These are phyloP conservation scores for Plasmodium gallinaceum DNA, from an alignment of 169 alveolate genomes.

Conservation along the genomic window DNA sequence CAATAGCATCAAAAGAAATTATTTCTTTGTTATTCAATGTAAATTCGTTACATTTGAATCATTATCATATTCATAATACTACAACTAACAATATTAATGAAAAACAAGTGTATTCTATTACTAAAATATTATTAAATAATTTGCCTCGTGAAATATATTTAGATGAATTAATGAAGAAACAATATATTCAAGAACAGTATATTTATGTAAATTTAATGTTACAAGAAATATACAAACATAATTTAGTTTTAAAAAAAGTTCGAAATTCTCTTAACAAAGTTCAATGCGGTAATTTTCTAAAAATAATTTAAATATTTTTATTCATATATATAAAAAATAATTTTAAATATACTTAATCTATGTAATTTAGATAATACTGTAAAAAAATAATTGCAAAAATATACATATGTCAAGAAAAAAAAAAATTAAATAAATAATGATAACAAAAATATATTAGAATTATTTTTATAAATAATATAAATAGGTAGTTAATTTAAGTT, in stretches of 20 bases:
- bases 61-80: constrained; percentile 38
- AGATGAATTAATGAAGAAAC: constrained; percentile 45
- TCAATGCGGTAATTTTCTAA: constrained; percentile 43
- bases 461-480: background rate
- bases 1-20: constrained; percentile 61
- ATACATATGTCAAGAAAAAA: background rate
- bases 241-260: constrained; percentile 18
- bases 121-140: constrained; percentile 36
- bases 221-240: constrained; percentile 66
- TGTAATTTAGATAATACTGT: background rate
- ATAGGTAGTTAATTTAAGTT: background rate
- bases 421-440: no score
- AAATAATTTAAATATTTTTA: background rate
- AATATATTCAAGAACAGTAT: constrained; percentile 47
- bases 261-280: constrained; percentile 67
- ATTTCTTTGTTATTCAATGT: constrained; percentile 36
- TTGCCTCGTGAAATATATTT: constrained; percentile 73
- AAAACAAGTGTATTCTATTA: constrained; percentile 54
- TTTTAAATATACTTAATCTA: background rate
- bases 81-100: constrained; percentile 36
- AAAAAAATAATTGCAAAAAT: background rate
- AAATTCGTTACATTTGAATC: constrained; percentile 45
- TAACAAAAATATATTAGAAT: background rate
- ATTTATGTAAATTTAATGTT: constrained; percentile 49
- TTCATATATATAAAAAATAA: background rate